These are phyloP conservation scores for Marasmius oreades DNA, from an alignment of 1,284 basidiomycete species.

Conservation along the genomic window DNA sequence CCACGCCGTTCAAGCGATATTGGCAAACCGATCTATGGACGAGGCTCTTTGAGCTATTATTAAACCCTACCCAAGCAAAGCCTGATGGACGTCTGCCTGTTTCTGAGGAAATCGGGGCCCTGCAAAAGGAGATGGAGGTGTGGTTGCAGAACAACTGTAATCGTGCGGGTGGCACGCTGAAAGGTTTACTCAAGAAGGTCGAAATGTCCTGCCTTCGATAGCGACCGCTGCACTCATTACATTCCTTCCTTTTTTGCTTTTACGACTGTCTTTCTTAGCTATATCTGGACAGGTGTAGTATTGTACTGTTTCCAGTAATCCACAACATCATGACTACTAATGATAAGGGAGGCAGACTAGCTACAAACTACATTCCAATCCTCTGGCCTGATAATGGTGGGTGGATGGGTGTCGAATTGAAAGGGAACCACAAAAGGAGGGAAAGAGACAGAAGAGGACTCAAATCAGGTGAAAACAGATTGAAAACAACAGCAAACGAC, in stretches of 20 bases:
- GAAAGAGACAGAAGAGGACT: conserved; percentile 1
- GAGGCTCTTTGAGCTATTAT: conserved; percentile 78
- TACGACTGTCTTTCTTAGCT: too few relatives aligned
- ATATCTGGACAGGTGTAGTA: background rate
- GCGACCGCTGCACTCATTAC: too few relatives aligned
- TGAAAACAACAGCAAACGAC: conserved; percentile 2
- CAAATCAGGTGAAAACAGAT: background rate
- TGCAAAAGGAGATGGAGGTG: conserved; percentile 80
- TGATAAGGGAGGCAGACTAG: background rate
- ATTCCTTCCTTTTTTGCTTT: too few relatives aligned
- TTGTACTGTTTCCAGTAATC: background rate
- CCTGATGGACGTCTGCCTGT: conserved; percentile 65
- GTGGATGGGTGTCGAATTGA: background rate
- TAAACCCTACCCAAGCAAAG: conserved; percentile 70
- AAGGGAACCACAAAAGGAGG: background rate
- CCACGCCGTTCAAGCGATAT: conserved; percentile 86
- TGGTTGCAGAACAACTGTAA: conserved; percentile 85
- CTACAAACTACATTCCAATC: conserved; percentile 2
- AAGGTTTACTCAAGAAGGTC: conserved; percentile 80
- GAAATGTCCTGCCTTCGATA: conserved; percentile 45
- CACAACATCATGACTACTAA: background rate
- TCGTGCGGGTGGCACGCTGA: conserved; percentile 84
- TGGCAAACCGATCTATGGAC: conserved; percentile 93
- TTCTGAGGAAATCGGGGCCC: conserved; percentile 56
- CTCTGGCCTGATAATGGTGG: background rate